These are phyloP conservation scores for Diaporthe caulivora DNA, from an alignment of 2,329 filamentous ascomycete genomes.

Conservation along the genomic window DNA sequence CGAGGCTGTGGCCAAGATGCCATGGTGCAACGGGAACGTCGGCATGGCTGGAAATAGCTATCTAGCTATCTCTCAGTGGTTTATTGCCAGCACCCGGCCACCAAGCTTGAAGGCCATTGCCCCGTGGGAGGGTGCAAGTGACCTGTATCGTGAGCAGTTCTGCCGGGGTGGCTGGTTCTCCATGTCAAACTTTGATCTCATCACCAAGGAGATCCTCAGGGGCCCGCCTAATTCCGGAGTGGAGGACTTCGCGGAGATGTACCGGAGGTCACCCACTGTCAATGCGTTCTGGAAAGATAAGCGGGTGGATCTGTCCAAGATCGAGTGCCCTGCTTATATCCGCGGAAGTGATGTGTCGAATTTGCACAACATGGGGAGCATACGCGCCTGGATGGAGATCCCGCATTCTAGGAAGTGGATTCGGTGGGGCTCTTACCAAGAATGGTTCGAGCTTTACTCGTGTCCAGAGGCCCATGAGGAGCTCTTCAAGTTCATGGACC, in stretches of 20 bases:
- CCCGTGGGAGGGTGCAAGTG: constrained; percentile 59
- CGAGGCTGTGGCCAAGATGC: constrained; percentile 46
- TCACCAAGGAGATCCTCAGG: constrained; percentile 53
- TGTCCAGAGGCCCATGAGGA: constrained; percentile 50
- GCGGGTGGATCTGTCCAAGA: constrained; percentile 50
- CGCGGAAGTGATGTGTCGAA: constrained; percentile 49
- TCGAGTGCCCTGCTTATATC: constrained; percentile 52
- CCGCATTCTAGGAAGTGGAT: constrained; percentile 55
- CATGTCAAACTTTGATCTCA: constrained; percentile 57
- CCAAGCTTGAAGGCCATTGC: constrained; percentile 39
- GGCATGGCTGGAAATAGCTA: constrained; percentile 50
- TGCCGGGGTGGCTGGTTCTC: constrained; percentile 55
- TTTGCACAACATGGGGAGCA: constrained; percentile 52
- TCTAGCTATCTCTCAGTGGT: constrained; percentile 42
- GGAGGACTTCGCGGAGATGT: constrained; percentile 58
- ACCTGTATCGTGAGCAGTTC: constrained; percentile 61
- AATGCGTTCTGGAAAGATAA: constrained; percentile 55
- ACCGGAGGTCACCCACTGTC: constrained; percentile 48
- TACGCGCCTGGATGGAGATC: constrained; percentile 52
- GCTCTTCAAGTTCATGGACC: constrained; percentile 57
- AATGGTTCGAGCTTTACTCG: constrained; percentile 59
- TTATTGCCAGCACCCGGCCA: constrained; percentile 37
- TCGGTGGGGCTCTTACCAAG: constrained; percentile 53
- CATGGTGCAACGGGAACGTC: constrained; percentile 49
- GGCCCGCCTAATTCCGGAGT: constrained; percentile 46